phyloP scores from a whole-genome alignment of 73 alveolate genomes.

The Strombidium stylifer region DNA sequence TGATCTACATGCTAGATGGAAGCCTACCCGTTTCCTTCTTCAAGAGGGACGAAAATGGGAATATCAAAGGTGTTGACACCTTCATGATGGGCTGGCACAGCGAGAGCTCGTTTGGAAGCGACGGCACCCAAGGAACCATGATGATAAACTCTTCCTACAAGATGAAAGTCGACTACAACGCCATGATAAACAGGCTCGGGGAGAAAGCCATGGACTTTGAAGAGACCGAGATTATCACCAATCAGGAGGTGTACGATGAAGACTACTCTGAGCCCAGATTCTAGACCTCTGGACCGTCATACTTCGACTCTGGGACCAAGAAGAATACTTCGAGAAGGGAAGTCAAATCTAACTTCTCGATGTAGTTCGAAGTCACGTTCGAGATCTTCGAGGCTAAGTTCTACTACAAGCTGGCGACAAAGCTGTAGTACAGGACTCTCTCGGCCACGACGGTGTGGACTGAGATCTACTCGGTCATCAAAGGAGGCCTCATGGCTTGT shows the following conservation, averaged over 20 bases:
- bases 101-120: too few relatives aligned
- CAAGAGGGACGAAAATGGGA: slow-evolving; percentile 59
- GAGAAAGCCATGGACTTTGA: slow-evolving; percentile 41
- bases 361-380: slow-evolving; percentile 58
- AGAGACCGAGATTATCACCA: too few relatives aligned
- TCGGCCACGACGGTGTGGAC: slow-evolving; percentile 81
- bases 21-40: slow-evolving; percentile 75
- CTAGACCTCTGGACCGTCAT: too few relatives aligned
- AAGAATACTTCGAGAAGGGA: too few relatives aligned
- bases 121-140: slow-evolving; percentile 73
- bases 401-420: slow-evolving; percentile 47
- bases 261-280: not conserved
- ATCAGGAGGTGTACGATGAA: slow-evolving; percentile 24
- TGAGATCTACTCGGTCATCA: slow-evolving; percentile 77
- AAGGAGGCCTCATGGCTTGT: slow-evolving; percentile 65
- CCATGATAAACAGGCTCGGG: slow-evolving; percentile 38
- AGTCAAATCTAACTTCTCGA: not conserved
- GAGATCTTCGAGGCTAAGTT: slow-evolving; percentile 56
- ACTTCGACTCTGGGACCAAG: too few relatives aligned
- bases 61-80: slow-evolving; percentile 61
- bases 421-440: slow-evolving; percentile 4
- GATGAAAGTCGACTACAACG: slow-evolving; percentile 31
- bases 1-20: slow-evolving; percentile 81
- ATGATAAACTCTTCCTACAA: slow-evolving; percentile 69
- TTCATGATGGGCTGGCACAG: slow-evolving; percentile 78